A percentile compares a stretch with the other conserved stretches of the same genome.
Conservation (phyloP, 1,139 yeast genomes). For the Suhomyces taliae region DNA sequence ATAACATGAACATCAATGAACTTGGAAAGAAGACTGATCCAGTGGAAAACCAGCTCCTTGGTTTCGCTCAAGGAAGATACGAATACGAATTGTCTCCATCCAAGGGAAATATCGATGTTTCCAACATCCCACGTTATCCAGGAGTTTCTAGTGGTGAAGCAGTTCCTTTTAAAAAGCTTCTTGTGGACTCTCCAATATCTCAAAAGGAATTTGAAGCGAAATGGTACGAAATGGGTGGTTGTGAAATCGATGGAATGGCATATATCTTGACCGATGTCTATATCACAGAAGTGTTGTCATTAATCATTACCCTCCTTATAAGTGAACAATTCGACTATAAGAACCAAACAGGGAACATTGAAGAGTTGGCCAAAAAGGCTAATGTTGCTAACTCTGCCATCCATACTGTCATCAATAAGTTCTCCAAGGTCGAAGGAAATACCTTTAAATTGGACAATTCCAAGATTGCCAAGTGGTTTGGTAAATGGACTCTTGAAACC, state of each 20-base stretch:
- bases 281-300: constrained; percentile 35
- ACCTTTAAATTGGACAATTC: constrained; percentile 37
- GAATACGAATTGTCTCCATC: constrained; percentile 51
- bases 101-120: constrained; percentile 45
- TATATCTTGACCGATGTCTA: constrained; percentile 25
- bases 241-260: constrained; percentile 41
- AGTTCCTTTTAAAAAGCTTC: constrained; percentile 37
- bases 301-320: constrained; percentile 51
- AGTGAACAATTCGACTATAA: constrained; percentile 39
- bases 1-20: constrained; percentile 25
- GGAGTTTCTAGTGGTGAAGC: neutral
- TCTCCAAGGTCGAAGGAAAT: constrained; percentile 19
- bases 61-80: constrained; percentile 43
- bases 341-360: constrained; percentile 20
- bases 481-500: constrained; percentile 49
- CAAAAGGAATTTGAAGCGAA: constrained; percentile 46
- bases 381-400: constrained; percentile 35
- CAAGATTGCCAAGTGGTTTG: constrained; percentile 58
- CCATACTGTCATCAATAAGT: constrained; percentile 48
- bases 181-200: constrained; percentile 56
- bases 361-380: constrained; percentile 21
- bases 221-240: constrained; percentile 63
- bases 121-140: constrained; percentile 9
- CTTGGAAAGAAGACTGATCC: constrained; percentile 9
- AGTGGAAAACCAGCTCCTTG: constrained; percentile 26